Base-by-base conservation (phyloP, 768 basidiomycete genomes). In the Mycena kentingensis region DNA sequence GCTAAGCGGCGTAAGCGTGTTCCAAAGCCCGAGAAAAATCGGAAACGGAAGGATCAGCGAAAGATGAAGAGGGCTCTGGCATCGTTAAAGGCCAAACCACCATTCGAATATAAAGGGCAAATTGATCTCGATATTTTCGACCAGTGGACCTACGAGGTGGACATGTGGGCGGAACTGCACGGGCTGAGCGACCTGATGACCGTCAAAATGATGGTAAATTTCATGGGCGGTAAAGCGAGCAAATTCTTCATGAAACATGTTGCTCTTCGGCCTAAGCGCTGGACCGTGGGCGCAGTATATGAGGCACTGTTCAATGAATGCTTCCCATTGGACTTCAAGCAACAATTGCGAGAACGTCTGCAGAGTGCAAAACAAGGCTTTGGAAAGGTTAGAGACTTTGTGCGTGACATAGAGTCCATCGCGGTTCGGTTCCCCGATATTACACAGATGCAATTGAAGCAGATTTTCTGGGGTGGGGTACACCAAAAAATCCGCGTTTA, bases 381-480 rank as follows among this genome's bases (percentile, higher is more conserved):
- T 0, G 52, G 51, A 2, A 57, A 52, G 0, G 59, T 71, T 0
- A 42, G 58, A 0, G 61, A 63, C 2, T 68, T 52, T 27, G 42
- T 63, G 5, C 62, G 65, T 16, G 61, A 67, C 22, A 44, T 68
- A 0, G 55, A 63, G 15, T 54, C 32, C 3, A 16, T 68, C 0
- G 55, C 59, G 24, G 49, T 60, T 2, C 55, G 63, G 26, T 61
- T 65, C 1, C 63, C 63, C 0, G 58, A 65, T 10, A 38, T 61
- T 0, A 56, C 64, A 0, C 44, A 63, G 2, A 37, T 38, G 0
- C 62, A 65, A 4, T 19, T 60, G 11, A 61, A 63, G 0, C 55
- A 63, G 15, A 55, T 57, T 19, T 54, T 71, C 3, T 71, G 64
- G 67, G 51, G 57, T 0, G 65, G 70, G 0, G 36, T 66, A 1